Evolutionary conservation across 768 basidiomycete genomes (phyloP).

Genomic region (Lactarius vividus): DNA sequence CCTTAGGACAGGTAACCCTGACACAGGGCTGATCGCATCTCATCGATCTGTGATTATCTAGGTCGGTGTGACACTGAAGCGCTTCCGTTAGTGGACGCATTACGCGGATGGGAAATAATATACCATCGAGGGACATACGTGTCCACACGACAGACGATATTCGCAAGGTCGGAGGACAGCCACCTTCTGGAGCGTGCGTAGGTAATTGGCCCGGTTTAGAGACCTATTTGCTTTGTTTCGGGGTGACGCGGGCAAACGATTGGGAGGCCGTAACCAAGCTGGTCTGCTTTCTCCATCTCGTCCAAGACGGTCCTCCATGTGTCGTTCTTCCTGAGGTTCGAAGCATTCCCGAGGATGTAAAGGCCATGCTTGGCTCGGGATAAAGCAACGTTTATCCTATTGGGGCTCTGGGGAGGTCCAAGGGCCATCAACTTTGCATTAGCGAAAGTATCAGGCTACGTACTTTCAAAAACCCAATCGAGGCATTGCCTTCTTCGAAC

Average conservation of each 20-base stretch:
- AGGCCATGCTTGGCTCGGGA: slow-evolving; percentile 74
- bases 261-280: slow-evolving; percentile 18
- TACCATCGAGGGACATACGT: slow-evolving; percentile 34
- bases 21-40: slow-evolving; percentile 31
- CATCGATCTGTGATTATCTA: slow-evolving; percentile 28
- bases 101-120: background rate
- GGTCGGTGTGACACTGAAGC: slow-evolving; percentile 30
- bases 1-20: slow-evolving; percentile 26
- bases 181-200: slow-evolving; percentile 30
- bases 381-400: slow-evolving; percentile 55
- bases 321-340: slow-evolving; percentile 47
- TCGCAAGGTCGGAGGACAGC: slow-evolving; percentile 35
- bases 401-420: slow-evolving; percentile 32
- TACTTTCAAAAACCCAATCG: slow-evolving; percentile 76
- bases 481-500: slow-evolving; percentile 35
- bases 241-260: slow-evolving; percentile 25
- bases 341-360: slow-evolving; percentile 68
- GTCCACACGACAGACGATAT: slow-evolving; percentile 34
- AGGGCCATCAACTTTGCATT: slow-evolving; percentile 32
- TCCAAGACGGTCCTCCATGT: slow-evolving; percentile 62
- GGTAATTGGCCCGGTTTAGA: slow-evolving; percentile 23
- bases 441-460: slow-evolving; percentile 4
- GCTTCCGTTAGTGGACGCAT: background rate
- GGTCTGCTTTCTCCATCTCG: slow-evolving; percentile 47
- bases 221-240: background rate